Conservation (phyloP, 352 stramenopile species). For the Phytophthora macrochlamydospora region DNA sequence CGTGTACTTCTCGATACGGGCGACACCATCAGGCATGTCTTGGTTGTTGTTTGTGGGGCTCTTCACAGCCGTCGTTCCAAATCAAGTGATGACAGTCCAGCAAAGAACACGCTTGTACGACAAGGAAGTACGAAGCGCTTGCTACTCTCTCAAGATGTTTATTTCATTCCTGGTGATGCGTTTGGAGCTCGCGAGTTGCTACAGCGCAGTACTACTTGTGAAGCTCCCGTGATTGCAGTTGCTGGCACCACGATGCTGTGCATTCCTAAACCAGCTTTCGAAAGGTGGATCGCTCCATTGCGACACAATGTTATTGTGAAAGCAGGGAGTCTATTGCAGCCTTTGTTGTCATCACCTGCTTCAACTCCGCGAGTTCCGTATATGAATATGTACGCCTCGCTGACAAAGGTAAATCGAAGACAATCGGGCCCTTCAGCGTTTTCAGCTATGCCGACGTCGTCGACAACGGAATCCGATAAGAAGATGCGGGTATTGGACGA, state of each 20-base stretch:
- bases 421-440: conserved; percentile 28
- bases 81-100: not conserved
- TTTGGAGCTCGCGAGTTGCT: conserved; percentile 43
- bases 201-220: conserved; percentile 1
- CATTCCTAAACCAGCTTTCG: conserved; percentile 39
- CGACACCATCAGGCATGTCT: conserved; percentile 28
- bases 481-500: conserved; percentile 26
- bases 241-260: conserved; percentile 43
- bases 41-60: conserved; percentile 43
- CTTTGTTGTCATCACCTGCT: conserved; percentile 21
- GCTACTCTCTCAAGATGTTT: conserved; percentile 1
- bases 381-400: conserved; percentile 5
- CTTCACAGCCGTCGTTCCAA: conserved; percentile 24
- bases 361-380: conserved; percentile 10
- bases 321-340: conserved; percentile 44
- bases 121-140: conserved; percentile 14
- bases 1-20: conserved; percentile 25
- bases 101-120: conserved; percentile 4
- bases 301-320: conserved; percentile 38
- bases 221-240: conserved; percentile 32
- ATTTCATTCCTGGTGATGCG: conserved; percentile 39
- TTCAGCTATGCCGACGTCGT: conserved; percentile 9
- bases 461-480: not conserved
- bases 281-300: conserved; percentile 50
- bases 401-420: conserved; percentile 16